Conservation (phyloP, 768 basidiomycete genomes). For the Pisolithus marmoratus region DNA sequence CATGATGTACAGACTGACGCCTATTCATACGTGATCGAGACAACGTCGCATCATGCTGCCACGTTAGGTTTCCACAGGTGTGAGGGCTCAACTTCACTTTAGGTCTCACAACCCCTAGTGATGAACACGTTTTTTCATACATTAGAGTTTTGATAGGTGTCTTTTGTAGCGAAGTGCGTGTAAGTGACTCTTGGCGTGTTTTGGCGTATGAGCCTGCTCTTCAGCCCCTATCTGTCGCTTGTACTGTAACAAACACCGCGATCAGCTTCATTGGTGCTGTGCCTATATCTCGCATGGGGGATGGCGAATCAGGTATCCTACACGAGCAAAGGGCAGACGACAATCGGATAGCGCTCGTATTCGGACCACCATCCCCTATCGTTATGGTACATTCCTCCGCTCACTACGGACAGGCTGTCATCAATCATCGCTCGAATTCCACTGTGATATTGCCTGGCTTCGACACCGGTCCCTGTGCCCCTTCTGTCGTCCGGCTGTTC, state of each 20-base stretch:
- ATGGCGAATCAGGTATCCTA: background rate
- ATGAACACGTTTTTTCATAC: background rate
- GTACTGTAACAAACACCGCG: background rate
- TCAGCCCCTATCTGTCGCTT: background rate
- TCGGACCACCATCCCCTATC: background rate
- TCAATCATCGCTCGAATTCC: background rate
- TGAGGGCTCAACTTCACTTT: background rate
- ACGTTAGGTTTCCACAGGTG: background rate
- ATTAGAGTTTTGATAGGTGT: background rate
- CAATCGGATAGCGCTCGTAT: no score
- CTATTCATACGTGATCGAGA: background rate
- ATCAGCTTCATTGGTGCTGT: background rate
- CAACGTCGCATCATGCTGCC: background rate
- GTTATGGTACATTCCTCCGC: background rate
- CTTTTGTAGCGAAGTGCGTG: background rate
- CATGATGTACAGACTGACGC: background rate
- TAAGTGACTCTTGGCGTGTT: no score
- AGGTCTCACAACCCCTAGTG: background rate
- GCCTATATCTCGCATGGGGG: background rate
- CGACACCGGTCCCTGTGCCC: background rate
- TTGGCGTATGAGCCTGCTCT: background rate
- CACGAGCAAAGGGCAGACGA: background rate
- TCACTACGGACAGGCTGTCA: background rate
- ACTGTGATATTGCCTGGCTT: background rate
- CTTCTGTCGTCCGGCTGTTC: background rate